Conservation (phyloP, 345 rosid genomes). For the Iberis pinnata region DNA sequence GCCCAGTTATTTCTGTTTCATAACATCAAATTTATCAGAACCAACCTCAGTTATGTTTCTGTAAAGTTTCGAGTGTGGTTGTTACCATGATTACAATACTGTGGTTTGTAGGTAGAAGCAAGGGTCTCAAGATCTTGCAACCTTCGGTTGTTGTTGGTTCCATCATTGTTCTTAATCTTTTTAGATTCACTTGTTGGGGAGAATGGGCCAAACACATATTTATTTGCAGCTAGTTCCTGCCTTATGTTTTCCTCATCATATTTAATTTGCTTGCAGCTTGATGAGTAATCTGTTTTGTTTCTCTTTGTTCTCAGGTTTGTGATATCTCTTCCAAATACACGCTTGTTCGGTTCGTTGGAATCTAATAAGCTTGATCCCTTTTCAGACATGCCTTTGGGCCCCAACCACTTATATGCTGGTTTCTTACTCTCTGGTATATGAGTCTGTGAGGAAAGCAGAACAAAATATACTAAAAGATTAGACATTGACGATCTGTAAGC, state of each 20-base stretch:
- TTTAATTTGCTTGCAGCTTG: slow-evolving; percentile 24
- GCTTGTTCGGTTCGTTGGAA: slow-evolving; percentile 38
- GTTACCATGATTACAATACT: slow-evolving; percentile 62
- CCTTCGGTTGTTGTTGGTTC: slow-evolving; percentile 26
- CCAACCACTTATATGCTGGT: slow-evolving; percentile 81
- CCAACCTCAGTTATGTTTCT: neutral
- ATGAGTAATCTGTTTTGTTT: slow-evolving; percentile 33
- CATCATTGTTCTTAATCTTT: slow-evolving; percentile 17
- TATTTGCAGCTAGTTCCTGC: slow-evolving; percentile 29
- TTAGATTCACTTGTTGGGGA: slow-evolving; percentile 35
- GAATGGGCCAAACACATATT: slow-evolving; percentile 66
- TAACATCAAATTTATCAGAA: slow-evolving; percentile 2
- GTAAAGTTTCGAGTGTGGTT: neutral
- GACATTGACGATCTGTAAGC: neutral
- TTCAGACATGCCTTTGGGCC: slow-evolving; percentile 39
- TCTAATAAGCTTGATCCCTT: slow-evolving; percentile 17
- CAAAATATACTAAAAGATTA: slow-evolving; percentile 12
- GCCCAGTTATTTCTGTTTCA: slow-evolving; percentile 60
- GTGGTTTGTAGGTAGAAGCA: slow-evolving; percentile 51
- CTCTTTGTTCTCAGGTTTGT: slow-evolving; percentile 47
- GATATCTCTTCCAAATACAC: slow-evolving; percentile 60
- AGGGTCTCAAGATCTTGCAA: slow-evolving; percentile 48
- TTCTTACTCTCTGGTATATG: slow-evolving; percentile 64
- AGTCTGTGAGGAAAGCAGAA: slow-evolving; percentile 36
- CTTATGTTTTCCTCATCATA: slow-evolving; percentile 25